Conservation (phyloP, 164 flowering plant genomes). For the Malania oleifera region DNA sequence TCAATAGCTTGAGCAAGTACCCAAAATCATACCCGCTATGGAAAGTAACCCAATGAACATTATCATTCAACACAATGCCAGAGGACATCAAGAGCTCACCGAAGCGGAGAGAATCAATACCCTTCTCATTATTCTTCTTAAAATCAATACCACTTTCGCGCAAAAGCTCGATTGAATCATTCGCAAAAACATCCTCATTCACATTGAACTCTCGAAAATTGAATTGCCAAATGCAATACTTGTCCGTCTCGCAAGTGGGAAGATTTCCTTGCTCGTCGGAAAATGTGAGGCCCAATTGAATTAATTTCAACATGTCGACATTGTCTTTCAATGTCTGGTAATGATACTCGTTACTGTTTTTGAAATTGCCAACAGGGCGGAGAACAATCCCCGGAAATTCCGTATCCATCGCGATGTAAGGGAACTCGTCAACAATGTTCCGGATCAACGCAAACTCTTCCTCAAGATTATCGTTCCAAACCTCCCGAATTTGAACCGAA, state of each 20-base stretch:
- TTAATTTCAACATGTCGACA: slow-evolving; percentile 29
- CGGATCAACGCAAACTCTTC: slow-evolving; percentile 26
- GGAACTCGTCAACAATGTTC: slow-evolving; percentile 22
- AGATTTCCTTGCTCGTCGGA: slow-evolving; percentile 31
- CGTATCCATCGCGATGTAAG: slow-evolving; percentile 33
- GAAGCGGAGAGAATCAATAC: slow-evolving; percentile 23
- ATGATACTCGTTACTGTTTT: slow-evolving; percentile 23
- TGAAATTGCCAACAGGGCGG: slow-evolving; percentile 30
- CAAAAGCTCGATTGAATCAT: slow-evolving; percentile 28
- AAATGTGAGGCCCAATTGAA: slow-evolving; percentile 32
- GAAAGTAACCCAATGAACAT: slow-evolving; percentile 30
- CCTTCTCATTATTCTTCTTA: slow-evolving; percentile 21
- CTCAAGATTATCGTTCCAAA: slow-evolving; percentile 28
- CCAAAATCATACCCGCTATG: slow-evolving; percentile 37
- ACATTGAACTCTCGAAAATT: slow-evolving; percentile 33
- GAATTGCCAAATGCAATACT: slow-evolving; percentile 30
- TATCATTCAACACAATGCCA: slow-evolving; percentile 29
- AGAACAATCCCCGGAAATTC: slow-evolving; percentile 37
- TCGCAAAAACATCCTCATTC: slow-evolving; percentile 22
- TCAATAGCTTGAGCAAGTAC: slow-evolving; percentile 30
- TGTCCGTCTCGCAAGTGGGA: slow-evolving; percentile 24
- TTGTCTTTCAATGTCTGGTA: slow-evolving; percentile 30
- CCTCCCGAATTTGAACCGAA: slow-evolving; percentile 31
- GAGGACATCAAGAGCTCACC: slow-evolving; percentile 32
- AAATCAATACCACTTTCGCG: slow-evolving; percentile 30